Percentiles rank a stretch among this genome's conserved stretches.
phyloP scores from a whole-genome alignment of 345 rosid species.

The Kernera saxatilis region DNA sequence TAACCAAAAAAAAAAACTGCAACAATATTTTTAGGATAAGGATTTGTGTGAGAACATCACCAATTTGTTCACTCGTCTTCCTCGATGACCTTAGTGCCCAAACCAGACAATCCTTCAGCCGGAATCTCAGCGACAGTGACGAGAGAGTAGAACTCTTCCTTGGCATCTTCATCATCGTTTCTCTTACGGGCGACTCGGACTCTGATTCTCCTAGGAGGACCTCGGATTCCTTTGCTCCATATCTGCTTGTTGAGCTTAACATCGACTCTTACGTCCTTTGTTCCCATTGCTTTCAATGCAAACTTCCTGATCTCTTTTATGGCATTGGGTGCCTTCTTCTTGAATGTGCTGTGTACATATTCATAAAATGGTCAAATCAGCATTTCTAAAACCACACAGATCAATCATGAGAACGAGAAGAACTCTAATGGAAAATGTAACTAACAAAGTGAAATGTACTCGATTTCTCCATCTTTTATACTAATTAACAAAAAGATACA shows the following conservation, averaged over 20 bases:
- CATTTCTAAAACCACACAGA: background rate
- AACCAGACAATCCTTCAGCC: conserved; percentile 43
- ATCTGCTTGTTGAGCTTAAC: conserved; percentile 60
- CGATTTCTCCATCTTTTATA: background rate
- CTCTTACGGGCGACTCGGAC: conserved; percentile 54
- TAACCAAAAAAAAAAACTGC: background rate
- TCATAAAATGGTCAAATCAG: background rate
- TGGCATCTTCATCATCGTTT: conserved; percentile 59
- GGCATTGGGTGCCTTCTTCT: conserved; percentile 66
- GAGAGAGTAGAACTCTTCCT: conserved; percentile 59
- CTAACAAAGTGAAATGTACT: background rate
- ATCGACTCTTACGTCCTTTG: conserved; percentile 58
- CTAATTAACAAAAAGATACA: background rate
- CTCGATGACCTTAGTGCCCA: conserved; percentile 52
- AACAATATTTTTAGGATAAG: background rate
- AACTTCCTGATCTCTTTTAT: conserved; percentile 60
- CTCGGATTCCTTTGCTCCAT: conserved; percentile 57
- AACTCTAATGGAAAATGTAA: background rate
- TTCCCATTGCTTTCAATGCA: conserved; percentile 54
- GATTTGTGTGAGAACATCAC: background rate
- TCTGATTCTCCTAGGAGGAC: conserved; percentile 57
- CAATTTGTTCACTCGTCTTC: conserved; percentile 42
- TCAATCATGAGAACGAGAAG: background rate
- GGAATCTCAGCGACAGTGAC: conserved; percentile 54
- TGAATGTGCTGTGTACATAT: conserved; percentile 41